Conservation (phyloP, 1,284 basidiomycete genomes). For the Fistulinella staudtii region DNA sequence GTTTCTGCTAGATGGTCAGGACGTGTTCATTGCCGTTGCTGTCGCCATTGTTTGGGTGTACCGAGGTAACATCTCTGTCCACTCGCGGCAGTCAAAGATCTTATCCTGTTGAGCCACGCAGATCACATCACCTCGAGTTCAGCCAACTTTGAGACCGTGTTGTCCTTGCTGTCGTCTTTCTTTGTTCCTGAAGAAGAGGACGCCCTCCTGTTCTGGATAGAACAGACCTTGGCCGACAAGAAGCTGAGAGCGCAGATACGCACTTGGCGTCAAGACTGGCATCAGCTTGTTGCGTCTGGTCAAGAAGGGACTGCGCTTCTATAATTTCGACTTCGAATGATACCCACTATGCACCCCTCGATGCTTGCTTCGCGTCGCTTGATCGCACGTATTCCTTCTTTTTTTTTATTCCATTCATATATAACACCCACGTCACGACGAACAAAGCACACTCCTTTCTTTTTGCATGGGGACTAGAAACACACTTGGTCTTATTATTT, state of each 20-base stretch:
- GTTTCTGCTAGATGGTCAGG: constrained; percentile 86
- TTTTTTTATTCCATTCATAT: constrained; percentile 29
- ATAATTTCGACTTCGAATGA: constrained; percentile 34
- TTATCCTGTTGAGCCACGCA: constrained; percentile 35
- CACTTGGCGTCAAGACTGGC: constrained; percentile 73
- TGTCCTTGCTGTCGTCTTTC: constrained; percentile 86
- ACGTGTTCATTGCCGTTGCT: constrained; percentile 82
- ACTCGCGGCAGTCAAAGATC: neutral
- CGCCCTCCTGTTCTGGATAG: constrained; percentile 74
- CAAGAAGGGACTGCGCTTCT: constrained; percentile 63
- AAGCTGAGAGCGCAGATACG: constrained; percentile 68
- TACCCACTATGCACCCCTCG: neutral
- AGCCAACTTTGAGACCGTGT: constrained; percentile 89
- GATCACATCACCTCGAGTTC: constrained; percentile 71
- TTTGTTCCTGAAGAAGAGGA: constrained; percentile 91
- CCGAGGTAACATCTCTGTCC: constrained; percentile 50
- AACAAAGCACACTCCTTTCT: constrained; percentile 6
- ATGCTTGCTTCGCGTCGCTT: constrained; percentile 8
- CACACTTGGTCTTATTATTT: constrained; percentile 24
- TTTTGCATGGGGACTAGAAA: constrained; percentile 18
- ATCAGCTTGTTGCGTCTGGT: constrained; percentile 59
- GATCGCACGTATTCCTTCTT: constrained; percentile 3
- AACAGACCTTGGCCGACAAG: constrained; percentile 65
- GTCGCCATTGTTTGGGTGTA: constrained; percentile 90
- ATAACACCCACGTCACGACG: constrained; percentile 17